Base-by-base conservation (phyloP, 78 protist species). In the Guillardia theta region DNA sequence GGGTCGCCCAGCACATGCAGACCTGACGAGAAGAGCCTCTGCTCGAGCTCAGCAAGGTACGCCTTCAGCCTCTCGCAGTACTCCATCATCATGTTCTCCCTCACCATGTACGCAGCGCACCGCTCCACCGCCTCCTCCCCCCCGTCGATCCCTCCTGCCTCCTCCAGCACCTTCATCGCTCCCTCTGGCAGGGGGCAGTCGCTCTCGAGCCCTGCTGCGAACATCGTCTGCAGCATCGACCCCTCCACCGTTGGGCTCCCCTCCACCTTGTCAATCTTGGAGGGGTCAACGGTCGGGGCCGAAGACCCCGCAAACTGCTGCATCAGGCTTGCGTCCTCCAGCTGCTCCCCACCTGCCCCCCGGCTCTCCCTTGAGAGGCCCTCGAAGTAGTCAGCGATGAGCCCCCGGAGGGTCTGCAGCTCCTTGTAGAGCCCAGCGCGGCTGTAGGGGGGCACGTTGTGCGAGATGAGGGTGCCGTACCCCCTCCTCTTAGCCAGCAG, bases 341-440 rank as follows among this genome's bases (percentile, higher is more conserved):
- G 53, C 43, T 1, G 53, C 30, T 4, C 33, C 37, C 39, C 90
- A 6, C 53, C 15, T 22, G 48, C 50, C 15, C 50, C 53, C 80
- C 30, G 39, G 21, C 19, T 10, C 53, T 4, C 30, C 18, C 90
- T 46, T 50, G 24, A 22, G 3, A 22, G 30, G 48, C 43, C 2
- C 90, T 78, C 90, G 50, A 21, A 43, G 48, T 43, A 78, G 90
- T 78, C 90, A 8, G 50, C 48, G 30, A 78, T 18, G 44, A 78
- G 90, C 53, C 48, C 90, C 37, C 90, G 90, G 43, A 78, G 18
- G 50, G 90, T 30, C 33, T 21, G 43, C 64, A 87, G 92, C 92
- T 87, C 64, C 62, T 87, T 87, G 92, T 87, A 87, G 37, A 87
- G 92, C n/a, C 92, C 92, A 36, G 92, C 92, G 92, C 92, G 92